Base-by-base conservation (phyloP, 257 asterid genomes). In the Rehmannia glutinosa region DNA sequence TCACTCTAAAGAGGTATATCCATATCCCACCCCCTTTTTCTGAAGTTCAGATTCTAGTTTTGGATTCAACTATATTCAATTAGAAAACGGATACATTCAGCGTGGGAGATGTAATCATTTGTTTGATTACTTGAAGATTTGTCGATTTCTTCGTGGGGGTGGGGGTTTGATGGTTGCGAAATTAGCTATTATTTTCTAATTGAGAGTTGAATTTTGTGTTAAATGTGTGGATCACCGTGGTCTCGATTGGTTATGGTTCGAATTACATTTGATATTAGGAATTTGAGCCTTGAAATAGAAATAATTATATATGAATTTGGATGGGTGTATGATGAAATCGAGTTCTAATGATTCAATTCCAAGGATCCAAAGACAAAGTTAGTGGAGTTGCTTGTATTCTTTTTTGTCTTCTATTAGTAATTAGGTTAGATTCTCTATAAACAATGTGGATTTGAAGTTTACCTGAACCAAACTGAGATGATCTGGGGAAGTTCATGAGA, bases 1-100 rank as follows among this genome's bases (percentile, higher is more conserved):
- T 69, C 99, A 93, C 72, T 84, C 99, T 16, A 93, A 93, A 81
- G 99, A 93, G 99, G 99, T 80, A 51, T 12, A 8, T 59, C n/a
- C 57, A 8, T 8, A n/a, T 69, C 16, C 19, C 38, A 32, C n/a
- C n/a, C n/a, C n/a, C n/a, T n/a, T n/a, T n/a, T n/a, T n/a, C n/a
- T n/a, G n/a, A n/a, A n/a, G n/a, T n/a, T n/a, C n/a, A n/a, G n/a
- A n/a, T n/a, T n/a, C n/a, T n/a, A n/a, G n/a, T n/a, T n/a, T n/a
- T n/a, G n/a, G n/a, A n/a, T 17, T 47, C 55, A 19, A 28, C 1
- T 47, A 0, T 15, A 21, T 51, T 12, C 8, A 13, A 28, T 1
- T 12, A 4, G 15, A 13, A n/a, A 27, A 7, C 30, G 9, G 21
- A 11, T 23, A 7, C 19, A 19, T 12, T 56, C 13, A 19, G 32